A percentile compares a stretch with the other conserved stretches of the same genome.
Evolutionary conservation across 352 stramenopile genomes (phyloP).

Genomic region (Globisporangium splendens): DNA sequence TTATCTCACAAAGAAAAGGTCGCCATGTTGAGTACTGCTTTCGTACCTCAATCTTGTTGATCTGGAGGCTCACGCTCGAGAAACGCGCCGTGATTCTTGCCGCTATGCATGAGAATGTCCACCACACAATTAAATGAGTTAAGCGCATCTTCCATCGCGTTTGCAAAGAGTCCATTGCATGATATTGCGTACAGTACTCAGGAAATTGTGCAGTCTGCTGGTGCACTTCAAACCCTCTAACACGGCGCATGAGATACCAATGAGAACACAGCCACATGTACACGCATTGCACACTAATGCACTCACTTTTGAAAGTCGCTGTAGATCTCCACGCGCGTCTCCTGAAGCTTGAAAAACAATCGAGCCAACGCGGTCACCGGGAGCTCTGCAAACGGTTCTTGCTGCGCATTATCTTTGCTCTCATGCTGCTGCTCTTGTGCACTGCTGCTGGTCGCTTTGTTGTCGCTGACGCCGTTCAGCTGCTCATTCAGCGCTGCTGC

Average conservation of each 20-base stretch:
- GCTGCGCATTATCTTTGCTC: not conserved
- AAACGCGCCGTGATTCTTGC: slow-evolving; percentile 59
- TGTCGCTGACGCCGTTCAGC: not conserved
- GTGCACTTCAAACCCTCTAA: slow-evolving; percentile 59
- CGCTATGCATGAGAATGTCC: slow-evolving; percentile 25
- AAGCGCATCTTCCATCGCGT: not conserved
- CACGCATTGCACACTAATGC: not conserved
- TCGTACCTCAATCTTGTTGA: slow-evolving; percentile 67
- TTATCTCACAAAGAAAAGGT: not conserved
- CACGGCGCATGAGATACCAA: slow-evolving; percentile 1
- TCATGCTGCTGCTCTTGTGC: slow-evolving; percentile 8
- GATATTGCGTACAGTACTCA: slow-evolving; percentile 46
- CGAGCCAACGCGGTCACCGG: slow-evolving; percentile 25
- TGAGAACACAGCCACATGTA: not conserved
- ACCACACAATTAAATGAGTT: not conserved
- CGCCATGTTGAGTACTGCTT: not conserved
- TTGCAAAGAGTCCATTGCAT: not conserved
- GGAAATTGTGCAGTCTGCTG: slow-evolving; percentile 63
- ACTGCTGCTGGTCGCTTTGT: not conserved
- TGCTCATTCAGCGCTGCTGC: slow-evolving; percentile 13
- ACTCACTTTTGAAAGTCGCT: slow-evolving; percentile 52
- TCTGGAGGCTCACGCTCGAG: slow-evolving; percentile 53
- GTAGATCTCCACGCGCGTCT: slow-evolving; percentile 70
- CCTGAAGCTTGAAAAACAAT: slow-evolving; percentile 53
- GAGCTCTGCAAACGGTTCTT: slow-evolving; percentile 9